These are phyloP conservation scores for Phanerodontia chrysosporium DNA, from an alignment of 768 basidiomycete species.

Conservation along the genomic window DNA sequence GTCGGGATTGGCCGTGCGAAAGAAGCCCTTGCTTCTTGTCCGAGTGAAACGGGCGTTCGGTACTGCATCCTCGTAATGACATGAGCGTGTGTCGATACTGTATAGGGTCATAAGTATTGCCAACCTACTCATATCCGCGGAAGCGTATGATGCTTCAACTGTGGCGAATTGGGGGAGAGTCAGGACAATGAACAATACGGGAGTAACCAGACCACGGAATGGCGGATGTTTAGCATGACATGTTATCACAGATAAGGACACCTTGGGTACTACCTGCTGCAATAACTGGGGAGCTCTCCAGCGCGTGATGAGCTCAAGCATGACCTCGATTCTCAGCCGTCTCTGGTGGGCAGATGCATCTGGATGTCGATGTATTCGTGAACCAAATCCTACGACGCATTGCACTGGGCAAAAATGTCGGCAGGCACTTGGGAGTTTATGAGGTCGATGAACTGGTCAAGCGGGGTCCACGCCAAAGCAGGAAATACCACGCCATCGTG, in stretches of 20 bases:
- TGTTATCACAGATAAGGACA: no score
- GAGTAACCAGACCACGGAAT: no score
- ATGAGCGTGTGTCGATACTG: neutral
- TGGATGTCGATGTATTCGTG: neutral
- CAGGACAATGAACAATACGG: no score
- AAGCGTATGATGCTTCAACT: no score
- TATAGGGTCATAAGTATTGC: neutral
- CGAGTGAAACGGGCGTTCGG: neutral
- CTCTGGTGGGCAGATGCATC: no score
- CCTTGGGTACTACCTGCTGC: no score
- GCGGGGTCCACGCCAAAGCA: conserved; percentile 32
- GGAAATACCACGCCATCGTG: conserved; percentile 39
- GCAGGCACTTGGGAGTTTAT: conserved; percentile 32
- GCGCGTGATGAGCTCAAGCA: no score
- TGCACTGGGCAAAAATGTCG: conserved; percentile 27
- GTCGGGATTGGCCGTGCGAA: neutral
- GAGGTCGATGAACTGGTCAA: conserved; percentile 32
- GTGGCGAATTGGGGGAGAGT: no score
- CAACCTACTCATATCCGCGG: no score
- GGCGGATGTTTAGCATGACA: no score
- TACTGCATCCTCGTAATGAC: neutral
- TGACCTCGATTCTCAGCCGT: no score
- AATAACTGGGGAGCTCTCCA: no score
- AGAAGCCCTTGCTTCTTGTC: neutral
- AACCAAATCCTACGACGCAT: neutral